Evolutionary conservation across 1,139 yeast genomes (phyloP), one percentile per base, ranked within the genome.

Genomic region (Diutina ranongensis): DNA sequence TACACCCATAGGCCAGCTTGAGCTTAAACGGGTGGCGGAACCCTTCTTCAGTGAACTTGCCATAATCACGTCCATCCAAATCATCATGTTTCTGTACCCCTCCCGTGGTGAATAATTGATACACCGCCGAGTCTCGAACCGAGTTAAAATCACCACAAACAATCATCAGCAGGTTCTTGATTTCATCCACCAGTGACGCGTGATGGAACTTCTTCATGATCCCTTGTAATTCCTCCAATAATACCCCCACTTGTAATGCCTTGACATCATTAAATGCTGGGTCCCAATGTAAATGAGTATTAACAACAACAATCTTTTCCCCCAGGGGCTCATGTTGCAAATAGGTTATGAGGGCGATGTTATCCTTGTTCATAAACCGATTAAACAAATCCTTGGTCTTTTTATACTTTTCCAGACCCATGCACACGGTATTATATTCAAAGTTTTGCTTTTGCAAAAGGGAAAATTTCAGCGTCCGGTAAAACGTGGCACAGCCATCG

Each of bases 211-310:
- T 80, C 57, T 75, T 76, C 46, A 78, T 64, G 40, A 82, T 62
- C 2, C 65, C 66, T 58, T 87, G 94, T 56, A 92, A 65, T 62
- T 92, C 96, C 58, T 92, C 97, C 59, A 94, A 68, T 52, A 94
- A 68, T 44, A 92, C 82, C 44, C 96, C 97, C 47, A 86, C 92
- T 68, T 94, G 98, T 64, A 94, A 83, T 8, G 97, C 78, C 64
- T 94, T 94, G 49, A 94, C 99, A 66, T 94, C 99, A 60, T 87
- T 86, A 60, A 80, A 86, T 45, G 87, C 88, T 9, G 98, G 98
- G 66, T 92, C 97, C 97, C 98, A 94, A 62, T 89, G 97, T 62
- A 92, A 77, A 71, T 94, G 99, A 0, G 98, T 89, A 56, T 89
- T 92, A 3, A 84, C 88, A 42, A 87, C 72, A 52, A 86, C 72